Base-by-base conservation (phyloP, 352 stramenopile genomes). In the Phytophthora vignae region DNA sequence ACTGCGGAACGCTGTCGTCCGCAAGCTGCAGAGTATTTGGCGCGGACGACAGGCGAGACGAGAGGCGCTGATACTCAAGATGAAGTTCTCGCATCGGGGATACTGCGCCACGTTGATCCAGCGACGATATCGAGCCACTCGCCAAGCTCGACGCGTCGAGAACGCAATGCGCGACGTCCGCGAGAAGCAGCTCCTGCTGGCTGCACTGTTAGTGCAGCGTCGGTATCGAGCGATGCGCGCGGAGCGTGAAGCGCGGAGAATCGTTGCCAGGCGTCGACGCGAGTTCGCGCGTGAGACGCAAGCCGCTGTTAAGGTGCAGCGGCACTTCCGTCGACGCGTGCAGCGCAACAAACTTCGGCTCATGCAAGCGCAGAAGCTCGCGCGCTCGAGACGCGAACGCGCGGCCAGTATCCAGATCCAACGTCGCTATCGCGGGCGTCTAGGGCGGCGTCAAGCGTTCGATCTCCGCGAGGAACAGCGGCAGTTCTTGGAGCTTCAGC, bases 11-110 rank as follows among this genome's bases (percentile, higher is more conserved):
- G 81, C 77, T 59, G 85, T 93, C 0, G 78, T 79, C 48, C 69
- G 83, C 0, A 71, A 64, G 5, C 57, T 95, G n/a, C 88, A 95
- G 53, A 92, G 82, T 55, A 67, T 88, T 19, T 95, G 86, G 86
- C 77, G 88, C 40, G 86, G 83, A 0, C 77, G 83, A 1, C 69
- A 82, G 46, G 81, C 77, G 5, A 73, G 85, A 10, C 80, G 85
- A 59, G 63, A 86, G 54, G 73, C 81, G 7, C 29, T 92, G 29
- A 27, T 95, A 9, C 60, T 71, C 15, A 82, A 78, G 58, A 67
- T 92, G 29, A 77, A 91, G 19, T 60, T 73, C 1, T 83, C 74
- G 1, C 81, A 79, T 11, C 55, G 77, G 1, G 83, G 93, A 22
- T 79, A 83, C 58, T 83, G 74, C 9, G 85, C 86, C 29, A 87